Conservation (phyloP, 1,139 yeast species). For the Dujonia santamariae region DNA sequence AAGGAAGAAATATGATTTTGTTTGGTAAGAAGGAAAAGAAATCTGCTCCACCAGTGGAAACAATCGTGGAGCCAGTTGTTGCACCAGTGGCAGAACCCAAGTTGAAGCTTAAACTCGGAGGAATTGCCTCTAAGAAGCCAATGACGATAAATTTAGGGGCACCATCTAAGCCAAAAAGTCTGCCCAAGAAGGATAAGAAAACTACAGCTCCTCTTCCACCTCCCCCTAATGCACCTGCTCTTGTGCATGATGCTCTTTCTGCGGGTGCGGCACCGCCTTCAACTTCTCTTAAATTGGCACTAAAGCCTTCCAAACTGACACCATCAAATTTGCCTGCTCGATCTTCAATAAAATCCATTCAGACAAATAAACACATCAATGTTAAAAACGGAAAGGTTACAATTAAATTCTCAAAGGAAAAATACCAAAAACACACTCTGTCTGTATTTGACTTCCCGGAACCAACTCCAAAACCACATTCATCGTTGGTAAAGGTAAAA, state of each 20-base stretch:
- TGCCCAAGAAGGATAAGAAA: no score
- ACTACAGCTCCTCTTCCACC: constrained; percentile 2
- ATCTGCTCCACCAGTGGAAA: neutral
- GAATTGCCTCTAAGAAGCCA: constrained; percentile 3
- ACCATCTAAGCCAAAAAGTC: no score
- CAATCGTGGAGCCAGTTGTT: neutral
- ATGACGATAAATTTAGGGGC: neutral
- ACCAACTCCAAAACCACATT: neutral
- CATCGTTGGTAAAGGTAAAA: constrained; percentile 9
- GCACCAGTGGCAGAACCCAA: constrained; percentile 12
- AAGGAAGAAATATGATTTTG: constrained; percentile 46
- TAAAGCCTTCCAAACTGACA: neutral
- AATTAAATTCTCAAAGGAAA: constrained; percentile 13
- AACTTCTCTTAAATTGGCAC: neutral
- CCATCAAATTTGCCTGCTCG: neutral
- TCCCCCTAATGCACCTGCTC: neutral
- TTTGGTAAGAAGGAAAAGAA: constrained; percentile 16
- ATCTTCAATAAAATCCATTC: neutral
- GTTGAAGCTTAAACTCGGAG: constrained; percentile 16
- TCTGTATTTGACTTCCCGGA: constrained; percentile 7
- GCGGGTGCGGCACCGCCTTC: neutral
- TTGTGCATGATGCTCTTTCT: no score
- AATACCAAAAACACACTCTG: neutral
- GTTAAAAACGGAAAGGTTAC: constrained; percentile 10
- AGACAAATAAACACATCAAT: neutral